Conservation (phyloP, 2,329 filamentous ascomycete species). For the Botrytis squamosa region DNA sequence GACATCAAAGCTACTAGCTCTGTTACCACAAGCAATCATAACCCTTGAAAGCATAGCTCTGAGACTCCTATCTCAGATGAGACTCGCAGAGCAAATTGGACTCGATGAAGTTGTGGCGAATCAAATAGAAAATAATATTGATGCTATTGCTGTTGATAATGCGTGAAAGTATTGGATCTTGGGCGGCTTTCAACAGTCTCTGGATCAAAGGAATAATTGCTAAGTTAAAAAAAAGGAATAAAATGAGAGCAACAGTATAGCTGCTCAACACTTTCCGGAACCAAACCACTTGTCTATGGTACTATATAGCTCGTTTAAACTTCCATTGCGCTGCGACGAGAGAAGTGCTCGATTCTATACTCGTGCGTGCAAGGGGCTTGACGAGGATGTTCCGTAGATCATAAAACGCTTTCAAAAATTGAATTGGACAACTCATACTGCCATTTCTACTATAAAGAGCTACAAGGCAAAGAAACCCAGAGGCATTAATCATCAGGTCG, state of each 20-base stretch:
- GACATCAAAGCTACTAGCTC: background rate
- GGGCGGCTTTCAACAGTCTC: background rate
- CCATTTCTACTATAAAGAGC: background rate
- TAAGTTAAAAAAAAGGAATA: accelerated
- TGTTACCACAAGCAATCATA: background rate
- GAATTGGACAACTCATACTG: background rate
- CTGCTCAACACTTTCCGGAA: background rate
- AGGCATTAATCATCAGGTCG: background rate
- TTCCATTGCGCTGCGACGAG: background rate
- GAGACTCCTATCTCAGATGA: background rate
- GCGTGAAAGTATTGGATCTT: accelerated
- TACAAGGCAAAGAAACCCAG: accelerated
- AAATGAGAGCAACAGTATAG: background rate
- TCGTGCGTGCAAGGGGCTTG: background rate
- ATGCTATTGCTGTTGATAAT: background rate
- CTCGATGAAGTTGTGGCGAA: background rate
- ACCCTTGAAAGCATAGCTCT: background rate
- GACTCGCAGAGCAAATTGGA: background rate
- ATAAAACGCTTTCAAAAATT: too few species aligned
- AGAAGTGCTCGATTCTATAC: background rate
- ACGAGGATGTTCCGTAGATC: background rate
- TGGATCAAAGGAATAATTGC: background rate
- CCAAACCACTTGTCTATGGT: background rate
- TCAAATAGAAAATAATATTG: background rate
- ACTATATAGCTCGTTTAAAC: background rate